Percentiles rank a stretch among this genome's conserved stretches.
phyloP scores from a whole-genome alignment of 2,329 filamentous ascomycete species.

The Fusarium compactum region DNA sequence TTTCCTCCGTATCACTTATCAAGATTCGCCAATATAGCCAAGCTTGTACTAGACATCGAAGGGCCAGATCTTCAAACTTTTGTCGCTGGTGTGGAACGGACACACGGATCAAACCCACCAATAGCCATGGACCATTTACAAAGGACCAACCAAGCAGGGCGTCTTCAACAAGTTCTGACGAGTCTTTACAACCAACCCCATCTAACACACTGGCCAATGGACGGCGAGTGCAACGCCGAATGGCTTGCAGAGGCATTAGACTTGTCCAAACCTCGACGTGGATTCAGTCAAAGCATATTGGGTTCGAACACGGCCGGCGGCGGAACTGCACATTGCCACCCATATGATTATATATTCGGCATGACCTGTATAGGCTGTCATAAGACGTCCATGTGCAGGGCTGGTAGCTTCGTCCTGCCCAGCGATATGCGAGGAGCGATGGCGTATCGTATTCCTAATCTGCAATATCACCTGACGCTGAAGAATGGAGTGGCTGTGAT shows the following conservation, averaged over 20 bases:
- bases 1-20: too few species aligned
- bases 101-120: fast-evolving
- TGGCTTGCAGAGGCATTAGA: not conserved
- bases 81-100: not conserved
- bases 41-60: not conserved
- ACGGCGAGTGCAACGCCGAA: not conserved
- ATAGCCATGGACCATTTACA: not conserved
- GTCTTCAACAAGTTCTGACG: not conserved
- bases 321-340: not conserved
- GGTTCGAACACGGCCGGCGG: not conserved
- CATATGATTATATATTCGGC: not conserved
- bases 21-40: not conserved
- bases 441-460: not conserved
- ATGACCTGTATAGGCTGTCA: not conserved
- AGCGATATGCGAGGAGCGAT: not conserved
- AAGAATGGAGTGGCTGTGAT: not conserved
- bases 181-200: not conserved
- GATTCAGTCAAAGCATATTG: not conserved
- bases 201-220: not conserved
- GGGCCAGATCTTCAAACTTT: not conserved
- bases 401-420: not conserved
- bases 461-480: not conserved
- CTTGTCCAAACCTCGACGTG: not conserved
- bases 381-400: not conserved
- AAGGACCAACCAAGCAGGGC: not conserved